Base-by-base conservation (phyloP, 2,329 filamentous ascomycete genomes). In the Endothia cerciana region DNA sequence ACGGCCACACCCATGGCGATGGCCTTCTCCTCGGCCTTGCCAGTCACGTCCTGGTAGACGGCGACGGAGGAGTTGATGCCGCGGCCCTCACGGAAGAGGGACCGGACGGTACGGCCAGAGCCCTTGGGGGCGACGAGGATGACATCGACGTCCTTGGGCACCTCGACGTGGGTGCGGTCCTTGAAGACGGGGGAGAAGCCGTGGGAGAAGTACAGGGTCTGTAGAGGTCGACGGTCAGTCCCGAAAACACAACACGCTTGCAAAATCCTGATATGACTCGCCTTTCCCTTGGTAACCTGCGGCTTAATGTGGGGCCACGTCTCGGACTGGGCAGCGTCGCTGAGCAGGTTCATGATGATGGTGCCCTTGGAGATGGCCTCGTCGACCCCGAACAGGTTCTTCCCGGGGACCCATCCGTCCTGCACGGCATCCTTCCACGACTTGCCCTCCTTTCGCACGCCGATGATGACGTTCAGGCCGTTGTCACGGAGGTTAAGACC, bases 101-200 rank as follows among this genome's bases (percentile, higher is more conserved):
- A 93, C 83, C 95, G 94, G 80, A 99, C 95, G 75, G 95, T 99
- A 79, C 95, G 94, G 82, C 95, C 95, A 79, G 94, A 98, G 78
- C 95, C 95, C 89, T 99, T 99, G 84, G 95, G 95, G 73, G 95
- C 95, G 77, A 97, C 94, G 79, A 99, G 94, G 87, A 99, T 99
- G 81, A 99, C 95, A 81, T 99, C 95, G 79, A 99, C 91, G 84
- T 98, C 91, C 73, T 81, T 88, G 82, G 95, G 95, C 70, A 97
- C 92, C 70, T 99, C 95, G 79, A 99, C 95, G 83, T 97, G 97
- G 88, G 95, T 99, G 79, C 95, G 90, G 81, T 97, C 91, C 88
- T 97, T 97, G 92, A 99, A 99, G 83, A 99, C 94, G 79, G 95
- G 95, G 70, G 95, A 98, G 92, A 99, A 99, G 78, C 95, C 95